These are phyloP conservation scores for Daldinia caldariorum DNA, from an alignment of 495 filamentous ascomycete genomes.

Conservation along the genomic window DNA sequence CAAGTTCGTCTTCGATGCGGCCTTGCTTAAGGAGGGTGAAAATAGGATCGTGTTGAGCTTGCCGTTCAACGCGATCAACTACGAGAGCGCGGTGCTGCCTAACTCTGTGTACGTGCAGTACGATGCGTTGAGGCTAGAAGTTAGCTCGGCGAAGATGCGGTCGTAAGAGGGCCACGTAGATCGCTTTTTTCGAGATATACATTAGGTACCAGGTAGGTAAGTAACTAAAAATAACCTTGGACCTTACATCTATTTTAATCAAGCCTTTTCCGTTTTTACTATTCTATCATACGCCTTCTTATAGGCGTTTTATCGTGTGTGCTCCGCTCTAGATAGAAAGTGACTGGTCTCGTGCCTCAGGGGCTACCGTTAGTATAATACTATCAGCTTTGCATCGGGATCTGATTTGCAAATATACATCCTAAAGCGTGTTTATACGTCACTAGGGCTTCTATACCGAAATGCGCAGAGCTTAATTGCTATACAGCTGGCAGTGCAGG, in stretches of 20 bases:
- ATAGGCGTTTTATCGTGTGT: not conserved
- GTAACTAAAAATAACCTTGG: constrained; percentile 12
- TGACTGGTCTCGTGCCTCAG: not conserved
- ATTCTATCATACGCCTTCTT: not conserved
- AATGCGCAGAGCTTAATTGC: not conserved
- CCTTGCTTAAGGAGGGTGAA: constrained; percentile 55
- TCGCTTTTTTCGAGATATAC: not conserved
- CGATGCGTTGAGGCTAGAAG: constrained; percentile 64
- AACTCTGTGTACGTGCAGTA: constrained; percentile 66
- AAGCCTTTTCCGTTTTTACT: not conserved
- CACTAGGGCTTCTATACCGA: not conserved
- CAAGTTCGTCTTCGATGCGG: constrained; percentile 60
- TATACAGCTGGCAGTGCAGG: not conserved
- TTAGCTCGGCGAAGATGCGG: constrained; percentile 42
- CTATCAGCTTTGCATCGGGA: not conserved
- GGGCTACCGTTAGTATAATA: not conserved
- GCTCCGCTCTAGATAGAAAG: constrained; percentile 1
- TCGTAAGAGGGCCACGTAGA: constrained; percentile 37
- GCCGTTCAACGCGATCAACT: constrained; percentile 63
- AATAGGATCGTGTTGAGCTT: constrained; percentile 63
- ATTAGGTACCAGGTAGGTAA: too few species aligned
- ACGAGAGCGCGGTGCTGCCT: constrained; percentile 63
- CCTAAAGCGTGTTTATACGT: not conserved
- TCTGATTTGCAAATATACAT: not conserved
- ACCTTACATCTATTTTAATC: constrained; percentile 2